Conservation (phyloP, 768 basidiomycete genomes). For the Pisolithus orientalis region DNA sequence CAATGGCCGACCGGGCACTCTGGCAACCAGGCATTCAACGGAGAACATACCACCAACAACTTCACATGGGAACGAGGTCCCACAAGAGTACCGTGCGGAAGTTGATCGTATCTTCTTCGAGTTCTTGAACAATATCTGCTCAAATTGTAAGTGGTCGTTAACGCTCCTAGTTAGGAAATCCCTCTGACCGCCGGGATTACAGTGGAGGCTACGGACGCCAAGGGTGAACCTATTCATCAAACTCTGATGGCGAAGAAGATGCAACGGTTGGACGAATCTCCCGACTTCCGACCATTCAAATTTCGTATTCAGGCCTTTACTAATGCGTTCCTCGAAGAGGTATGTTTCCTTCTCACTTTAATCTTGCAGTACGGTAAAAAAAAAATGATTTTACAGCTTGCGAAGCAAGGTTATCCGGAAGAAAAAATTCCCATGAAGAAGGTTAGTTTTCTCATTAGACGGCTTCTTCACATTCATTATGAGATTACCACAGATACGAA, state of each 20-base stretch:
- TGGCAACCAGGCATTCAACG: slow-evolving; percentile 14
- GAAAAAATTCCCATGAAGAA: slow-evolving; percentile 97
- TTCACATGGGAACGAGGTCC: slow-evolving; percentile 54
- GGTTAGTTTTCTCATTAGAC: slow-evolving; percentile 37
- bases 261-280: slow-evolving; percentile 93
- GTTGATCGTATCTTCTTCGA: slow-evolving; percentile 90
- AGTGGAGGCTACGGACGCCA: slow-evolving; percentile 92
- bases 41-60: slow-evolving; percentile 18
- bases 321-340: slow-evolving; percentile 90
- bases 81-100: slow-evolving; percentile 71
- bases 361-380: background rate
- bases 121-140: slow-evolving; percentile 83
- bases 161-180: slow-evolving; percentile 1
- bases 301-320: slow-evolving; percentile 99
- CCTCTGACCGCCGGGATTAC: slow-evolving; percentile 15
- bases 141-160: slow-evolving; percentile 62
- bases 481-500: slow-evolving; percentile 58
- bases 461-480: slow-evolving; percentile 6
- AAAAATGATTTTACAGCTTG: slow-evolving; percentile 46
- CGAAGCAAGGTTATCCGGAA: slow-evolving; percentile 80
- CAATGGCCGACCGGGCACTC: slow-evolving; percentile 7
- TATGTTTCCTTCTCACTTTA: slow-evolving; percentile 24
- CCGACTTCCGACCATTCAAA: slow-evolving; percentile 97
- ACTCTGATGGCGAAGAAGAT: slow-evolving; percentile 99
- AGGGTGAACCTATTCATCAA: slow-evolving; percentile 97